Percentiles rank a stretch among this genome's conserved stretches.
These are phyloP conservation scores for Fragaria iinumae DNA, from an alignment of 306 rosid genomes.

Conservation along the genomic window DNA sequence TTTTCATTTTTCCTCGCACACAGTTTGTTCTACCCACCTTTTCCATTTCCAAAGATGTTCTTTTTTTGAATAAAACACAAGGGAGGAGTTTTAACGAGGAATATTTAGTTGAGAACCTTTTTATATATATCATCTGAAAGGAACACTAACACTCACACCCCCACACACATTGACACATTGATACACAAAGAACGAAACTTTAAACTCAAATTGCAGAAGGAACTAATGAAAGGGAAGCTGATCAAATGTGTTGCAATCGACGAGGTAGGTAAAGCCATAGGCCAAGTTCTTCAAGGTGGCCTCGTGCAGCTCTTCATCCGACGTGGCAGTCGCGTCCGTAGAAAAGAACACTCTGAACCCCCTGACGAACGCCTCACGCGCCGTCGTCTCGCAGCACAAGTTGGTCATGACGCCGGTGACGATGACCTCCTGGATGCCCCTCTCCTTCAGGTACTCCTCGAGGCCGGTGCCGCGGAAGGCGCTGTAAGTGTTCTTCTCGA, in stretches of 20 bases:
- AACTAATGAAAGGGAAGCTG: not conserved
- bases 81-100: too few relatives aligned
- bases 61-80: too few relatives aligned
- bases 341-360: conserved; percentile 75
- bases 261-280: conserved; percentile 64
- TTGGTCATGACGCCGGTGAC: conserved; percentile 74
- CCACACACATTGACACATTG: too few relatives aligned
- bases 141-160: too few relatives aligned
- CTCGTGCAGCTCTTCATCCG: conserved; percentile 50
- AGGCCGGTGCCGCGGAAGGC: conserved; percentile 49
- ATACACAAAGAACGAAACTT: too few relatives aligned
- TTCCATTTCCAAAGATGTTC: too few relatives aligned
- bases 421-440: conserved; percentile 64
- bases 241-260: conserved; percentile 46
- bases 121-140: too few relatives aligned
- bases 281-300: conserved; percentile 75
- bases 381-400: conserved; percentile 72
- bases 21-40: too few relatives aligned
- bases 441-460: conserved; percentile 48
- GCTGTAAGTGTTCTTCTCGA: conserved; percentile 61
- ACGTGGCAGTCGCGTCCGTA: conserved; percentile 62
- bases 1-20: too few relatives aligned
- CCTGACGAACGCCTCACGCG: conserved; percentile 67
- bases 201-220: too few relatives aligned
- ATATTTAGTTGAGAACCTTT: too few relatives aligned